Conservation (phyloP, 2,329 filamentous ascomycete genomes). For the Teratosphaeria destructans region DNA sequence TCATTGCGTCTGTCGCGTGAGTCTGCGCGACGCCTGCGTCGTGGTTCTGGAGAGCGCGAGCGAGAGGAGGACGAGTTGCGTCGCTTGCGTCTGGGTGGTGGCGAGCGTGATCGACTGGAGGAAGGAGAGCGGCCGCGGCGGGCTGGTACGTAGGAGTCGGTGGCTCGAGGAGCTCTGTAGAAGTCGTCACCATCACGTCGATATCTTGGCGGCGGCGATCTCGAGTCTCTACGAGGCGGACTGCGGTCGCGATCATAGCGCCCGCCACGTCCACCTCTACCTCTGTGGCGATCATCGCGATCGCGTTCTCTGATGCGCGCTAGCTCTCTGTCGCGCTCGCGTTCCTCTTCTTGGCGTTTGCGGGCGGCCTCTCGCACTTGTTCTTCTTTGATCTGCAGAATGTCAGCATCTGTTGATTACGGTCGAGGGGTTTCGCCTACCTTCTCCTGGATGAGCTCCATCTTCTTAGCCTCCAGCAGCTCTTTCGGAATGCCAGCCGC, state of each 20-base stretch:
- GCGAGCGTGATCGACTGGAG: constrained; percentile 13
- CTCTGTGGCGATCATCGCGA: constrained; percentile 29
- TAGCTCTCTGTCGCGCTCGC: constrained; percentile 39
- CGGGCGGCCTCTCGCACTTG: constrained; percentile 67
- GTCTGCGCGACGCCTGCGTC: constrained; percentile 7
- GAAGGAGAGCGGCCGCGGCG: constrained; percentile 22
- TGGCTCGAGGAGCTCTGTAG: constrained; percentile 38
- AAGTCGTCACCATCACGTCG: constrained; percentile 33
- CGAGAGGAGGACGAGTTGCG: constrained; percentile 15
- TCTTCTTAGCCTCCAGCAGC: constrained; percentile 88
- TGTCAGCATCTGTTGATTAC: constrained; percentile 12
- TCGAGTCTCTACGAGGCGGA: constrained; percentile 36
- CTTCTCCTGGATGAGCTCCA: constrained; percentile 91
- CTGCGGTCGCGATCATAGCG: constrained; percentile 38
- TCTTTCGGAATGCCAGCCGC: constrained; percentile 89
- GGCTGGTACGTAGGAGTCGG: constrained; percentile 48
- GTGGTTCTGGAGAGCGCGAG: constrained; percentile 22
- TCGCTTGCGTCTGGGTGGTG: constrained; percentile 19
- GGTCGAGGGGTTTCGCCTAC: constrained; percentile 36
- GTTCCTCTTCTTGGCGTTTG: constrained; percentile 59
- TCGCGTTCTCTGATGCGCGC: constrained; percentile 58
- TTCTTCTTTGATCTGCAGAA: constrained; percentile 63
- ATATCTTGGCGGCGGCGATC: constrained; percentile 42
- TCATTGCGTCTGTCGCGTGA: constrained; percentile 6
- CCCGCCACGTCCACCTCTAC: constrained; percentile 39